These are phyloP conservation scores for Beauveria rudraprayagi DNA, from an alignment of 2,329 filamentous ascomycete species.

Conservation along the genomic window DNA sequence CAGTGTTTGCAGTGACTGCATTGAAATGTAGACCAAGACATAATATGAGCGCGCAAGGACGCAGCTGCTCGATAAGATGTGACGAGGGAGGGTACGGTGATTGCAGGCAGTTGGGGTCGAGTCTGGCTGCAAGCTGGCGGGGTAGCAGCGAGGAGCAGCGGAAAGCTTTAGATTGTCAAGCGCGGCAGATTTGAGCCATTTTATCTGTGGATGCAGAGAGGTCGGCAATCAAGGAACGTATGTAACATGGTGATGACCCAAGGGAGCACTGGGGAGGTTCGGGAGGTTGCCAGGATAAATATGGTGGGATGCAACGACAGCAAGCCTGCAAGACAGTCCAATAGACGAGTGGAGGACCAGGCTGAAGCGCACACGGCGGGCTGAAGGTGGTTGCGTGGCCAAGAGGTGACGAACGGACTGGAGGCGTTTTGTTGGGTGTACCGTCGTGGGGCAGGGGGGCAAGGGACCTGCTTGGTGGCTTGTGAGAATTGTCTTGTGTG, in stretches of 20 bases:
- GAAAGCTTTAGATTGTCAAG: neutral
- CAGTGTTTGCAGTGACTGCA: neutral
- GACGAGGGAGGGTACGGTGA: neutral
- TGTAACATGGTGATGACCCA: conserved; percentile 4
- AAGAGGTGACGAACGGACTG: too few relatives aligned
- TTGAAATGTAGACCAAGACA: too few relatives aligned
- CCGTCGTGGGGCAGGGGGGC: neutral
- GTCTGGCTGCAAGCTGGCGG: conserved; percentile 3
- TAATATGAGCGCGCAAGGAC: neutral
- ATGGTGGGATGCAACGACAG: neutral
- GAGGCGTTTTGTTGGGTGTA: neutral
- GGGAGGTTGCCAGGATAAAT: neutral
- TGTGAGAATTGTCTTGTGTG: neutral
- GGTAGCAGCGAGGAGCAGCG: neutral
- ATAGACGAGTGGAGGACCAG: neutral
- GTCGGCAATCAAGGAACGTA: neutral
- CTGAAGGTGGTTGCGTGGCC: too few relatives aligned
- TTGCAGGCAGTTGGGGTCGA: neutral
- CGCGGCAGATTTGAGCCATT: conserved; percentile 5
- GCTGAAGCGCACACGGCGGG: neutral
- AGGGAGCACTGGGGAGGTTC: neutral
- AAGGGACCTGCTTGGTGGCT: conserved; percentile 5
- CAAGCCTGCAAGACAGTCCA: too few relatives aligned
- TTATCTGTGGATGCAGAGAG: neutral
- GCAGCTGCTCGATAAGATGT: neutral